A percentile compares a stretch with the other conserved stretches of the same genome.
Evolutionary conservation across 345 rosid species (phyloP).

Genomic region (Durio zibethinus): DNA sequence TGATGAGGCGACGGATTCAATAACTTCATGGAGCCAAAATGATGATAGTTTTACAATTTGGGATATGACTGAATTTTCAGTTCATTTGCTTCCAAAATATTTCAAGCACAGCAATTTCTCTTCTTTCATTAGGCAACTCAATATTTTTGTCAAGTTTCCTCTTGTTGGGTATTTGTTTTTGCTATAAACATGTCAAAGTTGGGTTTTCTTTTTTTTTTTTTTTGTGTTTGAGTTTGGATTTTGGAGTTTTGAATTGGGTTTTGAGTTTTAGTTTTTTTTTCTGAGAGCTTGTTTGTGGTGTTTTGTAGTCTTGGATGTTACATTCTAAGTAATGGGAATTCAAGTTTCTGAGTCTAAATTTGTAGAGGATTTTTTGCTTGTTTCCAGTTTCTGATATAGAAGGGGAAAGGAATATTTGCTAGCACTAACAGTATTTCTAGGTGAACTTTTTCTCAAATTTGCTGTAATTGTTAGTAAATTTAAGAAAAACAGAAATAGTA

Average conservation of each 20-base stretch:
- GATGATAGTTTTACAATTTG: conserved; percentile 55
- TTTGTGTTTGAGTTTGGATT: not conserved
- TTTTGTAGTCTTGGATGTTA: not conserved
- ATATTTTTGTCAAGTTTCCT: conserved; percentile 64
- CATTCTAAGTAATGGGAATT: not conserved
- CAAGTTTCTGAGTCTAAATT: not conserved
- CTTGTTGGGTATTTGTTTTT: no score
- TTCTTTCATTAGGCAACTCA: conserved; percentile 86
- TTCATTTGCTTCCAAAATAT: conserved; percentile 64
- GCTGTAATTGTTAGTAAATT: no score
- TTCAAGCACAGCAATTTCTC: conserved; percentile 82
- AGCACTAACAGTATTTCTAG: no score
- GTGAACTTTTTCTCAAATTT: not conserved
- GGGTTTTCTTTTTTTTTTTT: not conserved
- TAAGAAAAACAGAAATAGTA: no score
- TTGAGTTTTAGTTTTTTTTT: not conserved
- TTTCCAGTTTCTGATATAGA: not conserved
- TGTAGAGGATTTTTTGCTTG: not conserved
- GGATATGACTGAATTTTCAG: conserved; percentile 59
- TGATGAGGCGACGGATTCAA: conserved; percentile 53
- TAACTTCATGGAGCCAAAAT: conserved; percentile 59
- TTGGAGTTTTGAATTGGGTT: conserved; percentile 6
- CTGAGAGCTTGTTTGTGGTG: not conserved
- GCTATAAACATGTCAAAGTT: not conserved
- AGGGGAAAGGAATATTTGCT: not conserved